Evolutionary conservation across 305 asterid species (phyloP).

Genomic region (Solanum aculeatissimum): DNA sequence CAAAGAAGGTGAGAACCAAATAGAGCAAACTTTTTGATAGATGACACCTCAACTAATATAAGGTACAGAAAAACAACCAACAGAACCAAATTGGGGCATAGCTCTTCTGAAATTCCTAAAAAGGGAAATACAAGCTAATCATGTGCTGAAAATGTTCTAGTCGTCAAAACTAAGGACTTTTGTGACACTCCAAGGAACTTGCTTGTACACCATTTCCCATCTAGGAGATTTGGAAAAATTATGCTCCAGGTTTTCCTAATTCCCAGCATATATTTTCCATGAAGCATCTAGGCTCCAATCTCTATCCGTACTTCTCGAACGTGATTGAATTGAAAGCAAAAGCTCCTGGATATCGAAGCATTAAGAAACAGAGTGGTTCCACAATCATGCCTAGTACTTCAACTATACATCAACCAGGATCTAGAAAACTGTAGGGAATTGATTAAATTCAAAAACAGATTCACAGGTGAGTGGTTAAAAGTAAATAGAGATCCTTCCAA

Average conservation of each 20-base stretch:
- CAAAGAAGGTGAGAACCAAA: not conserved
- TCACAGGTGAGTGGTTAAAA: not conserved
- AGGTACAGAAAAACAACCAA: not conserved
- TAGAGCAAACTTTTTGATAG: not conserved
- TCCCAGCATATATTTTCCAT: not conserved
- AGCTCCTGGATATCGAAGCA: not conserved
- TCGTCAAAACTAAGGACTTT: not conserved
- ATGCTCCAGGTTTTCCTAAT: not conserved
- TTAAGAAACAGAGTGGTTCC: not conserved
- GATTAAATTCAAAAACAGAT: not conserved
- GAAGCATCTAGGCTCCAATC: not conserved
- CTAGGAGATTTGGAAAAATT: not conserved
- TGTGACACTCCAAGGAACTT: not conserved
- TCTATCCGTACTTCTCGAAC: not conserved
- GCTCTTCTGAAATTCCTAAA: not conserved
- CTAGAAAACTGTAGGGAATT: not conserved
- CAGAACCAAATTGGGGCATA: not conserved
- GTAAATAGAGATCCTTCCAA: not conserved
- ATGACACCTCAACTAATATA: not conserved
- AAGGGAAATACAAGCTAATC: not conserved
- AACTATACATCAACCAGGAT: not conserved
- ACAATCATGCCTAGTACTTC: not conserved
- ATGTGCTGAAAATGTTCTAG: not conserved
- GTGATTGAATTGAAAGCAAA: not conserved
- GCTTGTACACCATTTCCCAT: not conserved